A percentile compares a stretch with the other conserved stretches of the same genome.
These are phyloP conservation scores for Cercospora zeae-maydis DNA, from an alignment of 2,329 filamentous ascomycete species.

Conservation along the genomic window DNA sequence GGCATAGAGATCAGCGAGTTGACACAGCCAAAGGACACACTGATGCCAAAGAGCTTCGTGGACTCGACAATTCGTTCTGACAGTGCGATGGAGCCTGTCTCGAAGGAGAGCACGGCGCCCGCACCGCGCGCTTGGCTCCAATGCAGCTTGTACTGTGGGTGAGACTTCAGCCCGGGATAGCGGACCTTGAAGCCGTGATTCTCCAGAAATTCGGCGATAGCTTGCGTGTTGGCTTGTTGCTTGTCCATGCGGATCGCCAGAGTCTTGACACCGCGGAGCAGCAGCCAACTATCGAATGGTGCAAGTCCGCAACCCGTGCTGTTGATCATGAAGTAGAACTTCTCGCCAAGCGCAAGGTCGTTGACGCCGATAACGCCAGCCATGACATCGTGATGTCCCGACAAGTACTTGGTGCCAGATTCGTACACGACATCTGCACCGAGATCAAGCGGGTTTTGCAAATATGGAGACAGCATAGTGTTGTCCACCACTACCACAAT, in stretches of 20 bases:
- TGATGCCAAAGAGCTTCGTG: conserved; percentile 87
- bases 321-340: conserved; percentile 96
- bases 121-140: conserved; percentile 93
- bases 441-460: conserved; percentile 88
- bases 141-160: conserved; percentile 94
- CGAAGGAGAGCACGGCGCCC: conserved; percentile 91
- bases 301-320: conserved; percentile 89
- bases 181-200: conserved; percentile 87
- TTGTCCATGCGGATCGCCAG: conserved; percentile 98
- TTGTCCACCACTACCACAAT: conserved; percentile 93
- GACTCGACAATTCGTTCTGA: conserved; percentile 94
- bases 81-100: conserved; percentile 79
- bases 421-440: conserved; percentile 97
- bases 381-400: conserved; percentile 98
- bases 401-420: conserved; percentile 95
- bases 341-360: conserved; percentile 74
- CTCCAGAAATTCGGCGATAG: conserved; percentile 90
- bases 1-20: conserved; percentile 99
- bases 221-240: conserved; percentile 88
- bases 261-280: conserved; percentile 94
- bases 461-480: conserved; percentile 95
- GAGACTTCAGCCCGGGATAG: conserved; percentile 88
- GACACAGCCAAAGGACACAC: conserved; percentile 95
- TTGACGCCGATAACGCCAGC: conserved; percentile 94
- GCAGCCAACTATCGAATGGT: conserved; percentile 92